These are phyloP conservation scores for Pestalotiopsis sp. DNA, from an alignment of 2,329 filamentous ascomycete species.

Conservation along the genomic window DNA sequence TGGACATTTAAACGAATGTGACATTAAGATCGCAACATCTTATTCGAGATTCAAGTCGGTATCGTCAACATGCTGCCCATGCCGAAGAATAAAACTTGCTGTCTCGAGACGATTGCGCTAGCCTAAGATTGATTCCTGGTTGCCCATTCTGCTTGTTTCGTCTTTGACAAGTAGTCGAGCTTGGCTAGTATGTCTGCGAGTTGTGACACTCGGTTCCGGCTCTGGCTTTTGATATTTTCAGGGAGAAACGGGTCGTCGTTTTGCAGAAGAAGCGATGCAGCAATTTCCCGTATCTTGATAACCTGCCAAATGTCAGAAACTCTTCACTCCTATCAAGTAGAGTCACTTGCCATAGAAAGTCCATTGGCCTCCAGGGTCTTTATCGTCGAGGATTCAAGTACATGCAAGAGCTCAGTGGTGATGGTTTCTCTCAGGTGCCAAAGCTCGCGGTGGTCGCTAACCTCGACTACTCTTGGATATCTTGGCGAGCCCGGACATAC, in stretches of 20 bases:
- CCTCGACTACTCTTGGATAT: not conserved
- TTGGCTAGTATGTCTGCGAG: not conserved
- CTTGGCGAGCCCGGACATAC: not conserved
- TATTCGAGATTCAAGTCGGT: not conserved
- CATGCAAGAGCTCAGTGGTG: not conserved
- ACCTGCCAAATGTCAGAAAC: not conserved
- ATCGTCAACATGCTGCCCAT: not conserved
- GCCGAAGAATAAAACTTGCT: not conserved
- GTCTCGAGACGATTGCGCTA: not conserved
- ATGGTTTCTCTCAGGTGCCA: not conserved
- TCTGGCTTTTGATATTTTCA: not conserved
- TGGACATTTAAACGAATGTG: no score
- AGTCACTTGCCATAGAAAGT: conserved; percentile 18
- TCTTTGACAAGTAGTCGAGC: not conserved
- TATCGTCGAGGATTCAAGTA: not conserved
- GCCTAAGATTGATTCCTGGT: not conserved
- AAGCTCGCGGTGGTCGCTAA: not conserved
- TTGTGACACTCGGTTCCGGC: not conserved
- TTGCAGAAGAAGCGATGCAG: conserved; percentile 20
- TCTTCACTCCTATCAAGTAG: not conserved
- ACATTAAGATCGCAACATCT: no score
- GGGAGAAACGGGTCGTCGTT: not conserved
- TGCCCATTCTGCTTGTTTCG: not conserved
- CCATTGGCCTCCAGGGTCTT: conserved; percentile 24
- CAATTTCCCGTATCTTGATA: conserved; percentile 28